Conservation (phyloP, 345 rosid species). For the Brassica nigra region DNA sequence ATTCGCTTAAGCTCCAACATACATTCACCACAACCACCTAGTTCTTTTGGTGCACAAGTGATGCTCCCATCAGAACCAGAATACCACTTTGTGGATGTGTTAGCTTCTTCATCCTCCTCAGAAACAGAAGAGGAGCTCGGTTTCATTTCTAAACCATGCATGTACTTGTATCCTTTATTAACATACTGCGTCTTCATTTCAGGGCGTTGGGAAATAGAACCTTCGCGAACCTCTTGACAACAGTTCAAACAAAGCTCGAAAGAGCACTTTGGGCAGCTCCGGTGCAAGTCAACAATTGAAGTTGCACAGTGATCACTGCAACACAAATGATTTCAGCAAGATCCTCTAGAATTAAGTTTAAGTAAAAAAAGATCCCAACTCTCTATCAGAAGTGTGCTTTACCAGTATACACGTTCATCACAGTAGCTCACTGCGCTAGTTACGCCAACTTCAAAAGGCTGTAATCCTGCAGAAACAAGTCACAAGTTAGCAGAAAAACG, state of each 20-base stretch:
- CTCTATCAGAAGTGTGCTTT: not conserved
- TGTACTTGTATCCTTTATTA: not conserved
- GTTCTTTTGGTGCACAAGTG: not conserved
- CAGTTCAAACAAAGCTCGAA: not conserved
- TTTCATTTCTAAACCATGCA: not conserved
- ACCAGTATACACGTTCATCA: constrained; percentile 1
- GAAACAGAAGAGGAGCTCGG: not conserved
- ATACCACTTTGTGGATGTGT: not conserved
- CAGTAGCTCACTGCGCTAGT: not conserved
- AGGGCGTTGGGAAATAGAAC: not conserved
- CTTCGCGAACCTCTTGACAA: not conserved
- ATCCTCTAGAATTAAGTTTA: not conserved
- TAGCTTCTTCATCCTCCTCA: not conserved
- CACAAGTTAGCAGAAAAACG: not conserved
- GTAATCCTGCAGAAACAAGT: not conserved
- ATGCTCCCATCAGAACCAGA: not conserved
- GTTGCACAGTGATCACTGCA: not conserved
- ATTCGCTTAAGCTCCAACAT: not conserved
- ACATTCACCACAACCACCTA: constrained; percentile 3
- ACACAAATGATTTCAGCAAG: not conserved
- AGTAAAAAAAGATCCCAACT: not conserved
- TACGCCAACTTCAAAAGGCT: not conserved
- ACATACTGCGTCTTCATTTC: not conserved
- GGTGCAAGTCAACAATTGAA: not conserved
- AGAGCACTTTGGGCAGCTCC: constrained; percentile 2